These are phyloP conservation scores for Deinandra increscens DNA, from an alignment of 129 eudicot species.

Conservation along the genomic window DNA sequence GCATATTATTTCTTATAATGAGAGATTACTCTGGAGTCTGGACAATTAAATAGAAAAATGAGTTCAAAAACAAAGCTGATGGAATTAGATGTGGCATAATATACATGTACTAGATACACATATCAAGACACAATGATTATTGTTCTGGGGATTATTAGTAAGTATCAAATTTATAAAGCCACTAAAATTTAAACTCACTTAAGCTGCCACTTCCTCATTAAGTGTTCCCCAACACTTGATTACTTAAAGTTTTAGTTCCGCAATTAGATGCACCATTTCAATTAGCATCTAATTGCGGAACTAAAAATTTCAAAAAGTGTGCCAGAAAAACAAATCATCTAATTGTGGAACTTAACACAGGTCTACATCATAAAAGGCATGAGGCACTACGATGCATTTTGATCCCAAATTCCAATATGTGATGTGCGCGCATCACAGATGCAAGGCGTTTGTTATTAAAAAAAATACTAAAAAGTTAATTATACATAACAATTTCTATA, in stretches of 20 bases:
- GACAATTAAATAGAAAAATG: background rate
- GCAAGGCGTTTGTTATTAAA: too few species aligned
- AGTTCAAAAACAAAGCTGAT: background rate
- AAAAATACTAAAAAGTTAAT: too few species aligned
- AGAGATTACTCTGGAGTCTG: background rate
- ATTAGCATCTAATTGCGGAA: background rate
- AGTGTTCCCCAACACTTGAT: background rate
- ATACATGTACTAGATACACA: background rate
- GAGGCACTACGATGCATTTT: too few species aligned
- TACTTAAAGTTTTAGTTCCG: too few species aligned
- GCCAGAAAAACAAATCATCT: background rate
- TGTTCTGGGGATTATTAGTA: background rate
- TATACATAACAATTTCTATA: too few species aligned
- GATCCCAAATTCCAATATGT: too few species aligned
- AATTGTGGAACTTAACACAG: too few species aligned
- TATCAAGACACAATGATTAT: too few species aligned
- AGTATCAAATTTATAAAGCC: background rate
- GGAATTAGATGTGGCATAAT: background rate
- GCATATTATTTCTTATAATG: background rate
- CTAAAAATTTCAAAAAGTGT: background rate
- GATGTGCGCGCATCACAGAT: too few species aligned
- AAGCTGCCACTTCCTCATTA: background rate
- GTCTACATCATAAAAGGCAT: too few species aligned
- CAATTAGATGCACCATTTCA: background rate
- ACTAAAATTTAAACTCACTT: background rate